Percentiles rank a stretch among this genome's conserved stretches.
Evolutionary conservation across 768 basidiomycete species (phyloP).

Genomic region (Calocybe cyanea): DNA sequence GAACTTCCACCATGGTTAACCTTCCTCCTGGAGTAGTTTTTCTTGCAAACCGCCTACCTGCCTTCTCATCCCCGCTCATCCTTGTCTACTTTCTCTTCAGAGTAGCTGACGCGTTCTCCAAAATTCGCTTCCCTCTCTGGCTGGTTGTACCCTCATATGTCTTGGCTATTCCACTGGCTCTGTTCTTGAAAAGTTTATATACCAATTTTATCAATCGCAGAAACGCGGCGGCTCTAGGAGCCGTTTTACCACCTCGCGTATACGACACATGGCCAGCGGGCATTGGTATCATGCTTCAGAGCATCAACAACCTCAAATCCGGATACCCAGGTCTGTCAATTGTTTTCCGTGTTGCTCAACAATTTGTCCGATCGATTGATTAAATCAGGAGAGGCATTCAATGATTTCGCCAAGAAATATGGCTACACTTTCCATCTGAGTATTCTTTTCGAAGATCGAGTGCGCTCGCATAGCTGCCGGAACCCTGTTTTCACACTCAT

Average conservation of each 20-base stretch:
- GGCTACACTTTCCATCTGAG: slow-evolving; percentile 24
- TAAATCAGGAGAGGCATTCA: slow-evolving; percentile 26
- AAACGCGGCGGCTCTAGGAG: slow-evolving; percentile 28
- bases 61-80: slow-evolving; percentile 12
- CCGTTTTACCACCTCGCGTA: slow-evolving; percentile 28
- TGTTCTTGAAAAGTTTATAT: slow-evolving; percentile 16
- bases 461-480: slow-evolving; percentile 9
- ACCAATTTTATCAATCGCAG: slow-evolving; percentile 18
- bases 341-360: neutral
- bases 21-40: slow-evolving; percentile 18
- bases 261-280: slow-evolving; percentile 22
- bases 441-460: slow-evolving; percentile 29
- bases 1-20: slow-evolving; percentile 6
- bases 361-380: neutral
- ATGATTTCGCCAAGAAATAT: slow-evolving; percentile 19
- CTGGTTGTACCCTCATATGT: slow-evolving; percentile 7
- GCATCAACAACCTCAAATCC: slow-evolving; percentile 21
- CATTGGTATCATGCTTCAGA: slow-evolving; percentile 16
- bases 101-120: neutral
- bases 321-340: slow-evolving; percentile 32
- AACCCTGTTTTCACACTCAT: neutral
- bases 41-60: slow-evolving; percentile 11
- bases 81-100: slow-evolving; percentile 12
- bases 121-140: slow-evolving; percentile 12
- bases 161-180: slow-evolving; percentile 11